A percentile compares a stretch with the other conserved stretches of the same genome.
phyloP scores from a whole-genome alignment of 768 basidiomycete species.

The Suillus cothurnatus region DNA sequence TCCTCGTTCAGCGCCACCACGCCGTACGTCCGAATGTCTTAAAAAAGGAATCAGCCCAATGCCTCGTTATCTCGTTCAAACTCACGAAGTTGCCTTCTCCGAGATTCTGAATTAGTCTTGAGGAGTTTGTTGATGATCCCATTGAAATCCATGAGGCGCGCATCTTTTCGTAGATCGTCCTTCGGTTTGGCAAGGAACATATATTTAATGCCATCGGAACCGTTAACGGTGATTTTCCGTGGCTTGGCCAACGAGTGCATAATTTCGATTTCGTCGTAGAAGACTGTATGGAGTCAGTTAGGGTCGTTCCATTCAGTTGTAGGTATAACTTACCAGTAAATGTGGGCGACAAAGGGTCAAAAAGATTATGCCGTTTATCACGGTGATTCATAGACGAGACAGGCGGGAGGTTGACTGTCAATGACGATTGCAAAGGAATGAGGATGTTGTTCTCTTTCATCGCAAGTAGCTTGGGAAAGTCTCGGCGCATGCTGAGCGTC shows the following conservation, averaged over 20 bases:
- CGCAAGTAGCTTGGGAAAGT: conserved; percentile 54
- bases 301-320: not conserved
- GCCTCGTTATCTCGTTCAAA: conserved; percentile 12
- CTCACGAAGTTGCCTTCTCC: conserved; percentile 87
- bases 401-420: conserved; percentile 88
- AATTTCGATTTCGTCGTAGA: conserved; percentile 81
- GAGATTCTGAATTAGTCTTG: conserved; percentile 91
- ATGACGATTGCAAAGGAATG: conserved; percentile 89
- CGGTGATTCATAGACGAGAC: conserved; percentile 50
- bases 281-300: conserved; percentile 46
- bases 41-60: not conserved
- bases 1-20: conserved; percentile 98
- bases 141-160: conserved; percentile 97
- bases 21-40: conserved; percentile 94
- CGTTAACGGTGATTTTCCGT: conserved; percentile 83
- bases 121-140: conserved; percentile 96
- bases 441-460: conserved; percentile 72
- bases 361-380: conserved; percentile 62
- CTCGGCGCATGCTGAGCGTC: conserved; percentile 46
- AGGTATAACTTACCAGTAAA: conserved; percentile 65
- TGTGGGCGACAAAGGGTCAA: conserved; percentile 73
- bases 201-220: conserved; percentile 82
- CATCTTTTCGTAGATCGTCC: conserved; percentile 97
- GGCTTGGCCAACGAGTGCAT: conserved; percentile 93
- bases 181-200: conserved; percentile 96